A percentile compares a stretch with the other conserved stretches of the same genome.
phyloP scores from a whole-genome alignment of 2,329 filamentous ascomycete genomes.

The Cryphonectria parasitica region DNA sequence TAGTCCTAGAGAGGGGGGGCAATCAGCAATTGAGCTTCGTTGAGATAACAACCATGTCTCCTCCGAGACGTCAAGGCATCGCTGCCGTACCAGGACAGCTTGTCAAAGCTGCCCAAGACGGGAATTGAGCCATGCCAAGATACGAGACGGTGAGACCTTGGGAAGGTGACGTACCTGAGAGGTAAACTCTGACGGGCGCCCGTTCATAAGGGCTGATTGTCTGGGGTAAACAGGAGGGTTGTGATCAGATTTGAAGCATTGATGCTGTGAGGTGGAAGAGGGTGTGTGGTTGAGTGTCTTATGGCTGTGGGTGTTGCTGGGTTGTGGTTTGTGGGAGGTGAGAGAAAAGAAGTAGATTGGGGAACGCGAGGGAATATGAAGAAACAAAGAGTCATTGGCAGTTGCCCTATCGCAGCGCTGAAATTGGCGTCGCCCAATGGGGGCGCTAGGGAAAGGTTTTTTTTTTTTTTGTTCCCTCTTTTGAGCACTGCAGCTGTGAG shows the following conservation, averaged over 20 bases:
- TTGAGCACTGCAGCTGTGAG: background rate
- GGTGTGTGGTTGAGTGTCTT: constrained; percentile 2
- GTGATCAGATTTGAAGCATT: constrained; percentile 30
- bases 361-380: constrained; percentile 2
- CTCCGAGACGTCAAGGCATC: background rate
- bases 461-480: background rate
- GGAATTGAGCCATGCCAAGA: background rate
- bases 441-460: constrained; percentile 11
- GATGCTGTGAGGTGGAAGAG: constrained; percentile 27
- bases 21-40: constrained; percentile 45
- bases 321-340: constrained; percentile 18
- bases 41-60: constrained; percentile 20
- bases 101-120: constrained; percentile 5
- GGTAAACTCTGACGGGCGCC: constrained; percentile 82
- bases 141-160: background rate
- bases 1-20: constrained; percentile 61
- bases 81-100: background rate
- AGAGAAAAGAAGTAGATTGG: background rate
- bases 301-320: constrained; percentile 15
- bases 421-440: constrained; percentile 9
- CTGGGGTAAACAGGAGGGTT: constrained; percentile 36
- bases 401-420: constrained; percentile 3
- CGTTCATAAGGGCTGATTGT: constrained; percentile 79
- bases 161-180: constrained; percentile 69
- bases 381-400: constrained; percentile 17